Base-by-base conservation (phyloP, 1,284 basidiomycete genomes). In the Trametes sp. region DNA sequence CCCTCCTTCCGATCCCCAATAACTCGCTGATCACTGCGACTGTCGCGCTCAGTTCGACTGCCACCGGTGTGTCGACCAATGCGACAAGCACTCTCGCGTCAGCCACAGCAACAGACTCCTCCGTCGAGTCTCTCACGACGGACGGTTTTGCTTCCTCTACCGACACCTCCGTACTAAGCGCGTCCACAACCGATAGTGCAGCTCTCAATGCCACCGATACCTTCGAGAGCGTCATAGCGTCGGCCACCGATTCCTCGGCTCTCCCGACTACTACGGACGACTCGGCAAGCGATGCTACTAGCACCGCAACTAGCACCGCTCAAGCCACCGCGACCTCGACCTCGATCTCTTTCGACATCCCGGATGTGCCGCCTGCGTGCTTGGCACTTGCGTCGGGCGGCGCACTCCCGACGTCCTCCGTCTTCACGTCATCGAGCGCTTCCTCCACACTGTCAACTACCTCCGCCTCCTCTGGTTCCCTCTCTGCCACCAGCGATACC, bases 301-400 rank as follows among this genome's bases (percentile, higher is more conserved):
- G 19, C 38, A 52, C 31, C 33, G 41, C 57, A 35, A 31, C 48
- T 4, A 54, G 36, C n/a, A 52, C 55, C 14, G 53, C 31, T 7
- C 29, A 46, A 24, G 41, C 61, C 4, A 59, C 65, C 19, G 29
- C 35, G 31, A 57, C 58, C 13, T 38, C 35, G 31, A 57, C 58
- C 13, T 38, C 48, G 0, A 21, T 62, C 41, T 59, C 55, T 16
- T 63, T 63, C 57, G 44, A 42, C n/a, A 54, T 64, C 1, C 66
- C 66, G 14, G 56, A 48, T 6, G 59, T 63, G 10, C 66, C 66
- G 3, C 51, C 64, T 8, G 66, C 66, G 35, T 68, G 66, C 36
- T 35, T 62, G 16, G 63, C 61, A 2, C 45, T 61, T 14, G 49
- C 57, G 4, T 55, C 57, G 4, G 49, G 54, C n/a, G 35, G 57